These are phyloP conservation scores for Fusarium incarnatum DNA, from an alignment of 2,329 filamentous ascomycete genomes.

Conservation along the genomic window DNA sequence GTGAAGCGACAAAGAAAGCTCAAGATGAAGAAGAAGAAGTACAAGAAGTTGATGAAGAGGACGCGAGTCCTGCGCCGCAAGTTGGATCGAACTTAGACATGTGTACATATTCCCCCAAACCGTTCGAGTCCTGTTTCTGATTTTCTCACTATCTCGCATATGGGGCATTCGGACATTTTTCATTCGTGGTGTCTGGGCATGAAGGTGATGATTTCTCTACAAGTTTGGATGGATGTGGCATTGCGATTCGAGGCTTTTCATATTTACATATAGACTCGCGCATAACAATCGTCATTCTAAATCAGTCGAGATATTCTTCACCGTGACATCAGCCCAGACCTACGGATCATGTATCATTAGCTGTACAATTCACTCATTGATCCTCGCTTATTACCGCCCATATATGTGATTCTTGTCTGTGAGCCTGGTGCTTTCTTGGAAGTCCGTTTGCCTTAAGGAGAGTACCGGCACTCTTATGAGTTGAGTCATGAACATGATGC, in stretches of 20 bases:
- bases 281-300: conserved; percentile 50
- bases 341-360: conserved; percentile 44
- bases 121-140: conserved; percentile 39
- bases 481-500: not conserved
- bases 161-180: conserved; percentile 43
- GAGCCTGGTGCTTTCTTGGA: not conserved
- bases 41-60: conserved; percentile 97
- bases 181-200: conserved; percentile 49
- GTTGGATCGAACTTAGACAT: conserved; percentile 72
- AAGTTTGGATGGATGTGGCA: conserved; percentile 41
- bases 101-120: conserved; percentile 45
- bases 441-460: not conserved
- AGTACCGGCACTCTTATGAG: no score
- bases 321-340: conserved; percentile 31
- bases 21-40: conserved; percentile 99
- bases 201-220: conserved; percentile 44
- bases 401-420: not conserved
- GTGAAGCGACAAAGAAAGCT: conserved; percentile 92
- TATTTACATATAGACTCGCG: conserved; percentile 51
- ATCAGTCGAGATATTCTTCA: conserved; percentile 36
- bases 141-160: conserved; percentile 25
- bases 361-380: conserved; percentile 39
- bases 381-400: not conserved
- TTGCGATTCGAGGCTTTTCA: conserved; percentile 47
- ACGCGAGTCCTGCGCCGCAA: conserved; percentile 90